A percentile compares a stretch with the other conserved stretches of the same genome.
These are phyloP conservation scores for Eimeria tenella DNA, from an alignment of 169 alveolate species.

Conservation along the genomic window DNA sequence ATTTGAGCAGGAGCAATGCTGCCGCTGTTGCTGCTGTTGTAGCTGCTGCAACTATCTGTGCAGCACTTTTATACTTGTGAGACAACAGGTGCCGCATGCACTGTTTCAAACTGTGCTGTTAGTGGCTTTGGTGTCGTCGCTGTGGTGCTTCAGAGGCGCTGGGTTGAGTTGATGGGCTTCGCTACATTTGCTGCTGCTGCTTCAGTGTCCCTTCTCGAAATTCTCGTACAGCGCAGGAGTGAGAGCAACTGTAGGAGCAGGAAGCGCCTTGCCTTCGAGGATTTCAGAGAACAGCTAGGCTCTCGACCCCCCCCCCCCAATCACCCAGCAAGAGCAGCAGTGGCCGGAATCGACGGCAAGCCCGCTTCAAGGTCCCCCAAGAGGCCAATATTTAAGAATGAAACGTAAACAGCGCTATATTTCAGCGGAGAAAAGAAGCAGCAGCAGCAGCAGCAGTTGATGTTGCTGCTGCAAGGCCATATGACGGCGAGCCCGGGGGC, in stretches of 20 bases:
- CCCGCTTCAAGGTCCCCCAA: neutral
- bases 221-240: constrained; percentile 6
- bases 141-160: constrained; percentile 33
- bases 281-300: constrained; percentile 27
- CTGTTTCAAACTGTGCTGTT: neutral
- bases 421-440: constrained; percentile 45
- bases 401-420: constrained; percentile 40
- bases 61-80: neutral
- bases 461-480: constrained; percentile 70
- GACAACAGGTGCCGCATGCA: constrained; percentile 21
- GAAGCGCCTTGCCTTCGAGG: constrained; percentile 35
- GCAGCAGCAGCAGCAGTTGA: constrained; percentile 68
- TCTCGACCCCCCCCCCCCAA: constrained; percentile 62
- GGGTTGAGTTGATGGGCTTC: neutral
- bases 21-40: constrained; percentile 51
- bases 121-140: neutral
- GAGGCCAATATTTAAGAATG: constrained; percentile 7
- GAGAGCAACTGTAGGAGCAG: constrained; percentile 46
- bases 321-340: constrained; percentile 31
- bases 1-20: constrained; percentile 24
- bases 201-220: neutral
- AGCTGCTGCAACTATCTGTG: constrained; percentile 11
- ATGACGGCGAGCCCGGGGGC: constrained; percentile 61
- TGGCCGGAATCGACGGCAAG: constrained; percentile 17
- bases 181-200: constrained; percentile 20